Conservation (phyloP, 2,329 filamentous ascomycete genomes). For the Aphanoascus verrucosus region DNA sequence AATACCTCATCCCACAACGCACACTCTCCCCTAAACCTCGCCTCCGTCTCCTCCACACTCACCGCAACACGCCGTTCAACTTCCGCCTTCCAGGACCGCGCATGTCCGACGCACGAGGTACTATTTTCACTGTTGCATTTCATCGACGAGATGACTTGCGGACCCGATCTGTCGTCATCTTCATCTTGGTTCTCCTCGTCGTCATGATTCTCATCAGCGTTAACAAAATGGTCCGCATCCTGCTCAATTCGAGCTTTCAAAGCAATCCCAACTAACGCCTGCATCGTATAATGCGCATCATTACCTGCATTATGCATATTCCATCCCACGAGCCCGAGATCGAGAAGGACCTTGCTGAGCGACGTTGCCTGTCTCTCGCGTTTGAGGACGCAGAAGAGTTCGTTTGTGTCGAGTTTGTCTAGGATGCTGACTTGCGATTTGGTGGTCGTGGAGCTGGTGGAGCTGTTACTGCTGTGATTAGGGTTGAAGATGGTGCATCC, state of each 20-base stretch:
- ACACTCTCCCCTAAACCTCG: constrained; percentile 19
- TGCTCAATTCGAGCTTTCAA: constrained; percentile 26
- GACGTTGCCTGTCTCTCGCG: constrained; percentile 44
- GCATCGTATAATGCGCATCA: constrained; percentile 69
- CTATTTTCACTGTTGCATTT: too few species aligned
- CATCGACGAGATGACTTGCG: too few species aligned
- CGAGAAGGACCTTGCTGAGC: constrained; percentile 51
- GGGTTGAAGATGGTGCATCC: constrained; percentile 40
- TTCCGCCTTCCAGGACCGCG: constrained; percentile 18
- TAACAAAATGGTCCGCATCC: background rate
- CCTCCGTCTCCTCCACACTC: constrained; percentile 12
- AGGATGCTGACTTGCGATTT: constrained; percentile 37
- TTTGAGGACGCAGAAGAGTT: constrained; percentile 56
- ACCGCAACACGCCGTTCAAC: constrained; percentile 18
- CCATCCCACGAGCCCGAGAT: constrained; percentile 52
- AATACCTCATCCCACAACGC: constrained; percentile 19
- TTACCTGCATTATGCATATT: constrained; percentile 81
- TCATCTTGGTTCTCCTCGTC: background rate
- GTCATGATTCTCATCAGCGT: background rate
- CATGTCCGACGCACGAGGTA: constrained; percentile 7
- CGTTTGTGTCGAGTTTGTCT: constrained; percentile 61
- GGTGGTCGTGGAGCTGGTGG: background rate
- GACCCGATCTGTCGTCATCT: too few species aligned
- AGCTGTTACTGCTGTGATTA: constrained; percentile 14
- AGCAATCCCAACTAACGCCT: constrained; percentile 57